phyloP scores from a whole-genome alignment of 768 basidiomycete genomes.

The Russula sp. region DNA sequence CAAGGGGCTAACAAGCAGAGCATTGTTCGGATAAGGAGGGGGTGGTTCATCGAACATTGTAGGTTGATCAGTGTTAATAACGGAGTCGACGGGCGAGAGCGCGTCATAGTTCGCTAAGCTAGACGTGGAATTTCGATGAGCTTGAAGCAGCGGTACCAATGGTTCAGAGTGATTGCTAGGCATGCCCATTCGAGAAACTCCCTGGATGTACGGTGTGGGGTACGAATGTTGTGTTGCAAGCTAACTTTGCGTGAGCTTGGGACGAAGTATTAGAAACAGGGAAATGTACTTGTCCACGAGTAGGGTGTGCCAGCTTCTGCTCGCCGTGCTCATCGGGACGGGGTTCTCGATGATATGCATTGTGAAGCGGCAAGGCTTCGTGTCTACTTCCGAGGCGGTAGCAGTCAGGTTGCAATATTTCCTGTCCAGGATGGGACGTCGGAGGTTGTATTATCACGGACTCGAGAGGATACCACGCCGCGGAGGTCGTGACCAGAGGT shows the following conservation, averaged over 20 bases:
- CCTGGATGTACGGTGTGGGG: conserved; percentile 2
- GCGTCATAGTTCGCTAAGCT: not conserved
- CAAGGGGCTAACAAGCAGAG: not conserved
- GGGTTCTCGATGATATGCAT: not conserved
- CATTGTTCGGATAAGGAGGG: conserved; percentile 8
- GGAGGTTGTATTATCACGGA: conserved; percentile 3
- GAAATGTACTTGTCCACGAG: not conserved
- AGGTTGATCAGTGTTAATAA: not conserved
- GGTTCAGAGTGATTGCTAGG: not conserved
- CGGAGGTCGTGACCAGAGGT: not conserved
- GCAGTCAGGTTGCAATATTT: not conserved
- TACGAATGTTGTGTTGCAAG: not conserved
- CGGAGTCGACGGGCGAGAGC: not conserved
- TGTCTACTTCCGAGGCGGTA: not conserved
- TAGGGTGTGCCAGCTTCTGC: not conserved
- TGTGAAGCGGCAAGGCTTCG: not conserved
- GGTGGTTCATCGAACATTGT: conserved; percentile 11
- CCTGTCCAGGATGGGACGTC: not conserved
- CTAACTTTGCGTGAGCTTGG: not conserved
- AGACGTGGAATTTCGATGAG: not conserved
- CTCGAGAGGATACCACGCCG: conserved; percentile 8
- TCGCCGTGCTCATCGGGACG: not conserved
- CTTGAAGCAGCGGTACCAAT: not conserved
- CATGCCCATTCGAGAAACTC: not conserved
- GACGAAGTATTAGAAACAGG: not conserved